Base-by-base conservation (phyloP, 108 stramenopile genomes). In the Stephanodiscus minutulus region DNA sequence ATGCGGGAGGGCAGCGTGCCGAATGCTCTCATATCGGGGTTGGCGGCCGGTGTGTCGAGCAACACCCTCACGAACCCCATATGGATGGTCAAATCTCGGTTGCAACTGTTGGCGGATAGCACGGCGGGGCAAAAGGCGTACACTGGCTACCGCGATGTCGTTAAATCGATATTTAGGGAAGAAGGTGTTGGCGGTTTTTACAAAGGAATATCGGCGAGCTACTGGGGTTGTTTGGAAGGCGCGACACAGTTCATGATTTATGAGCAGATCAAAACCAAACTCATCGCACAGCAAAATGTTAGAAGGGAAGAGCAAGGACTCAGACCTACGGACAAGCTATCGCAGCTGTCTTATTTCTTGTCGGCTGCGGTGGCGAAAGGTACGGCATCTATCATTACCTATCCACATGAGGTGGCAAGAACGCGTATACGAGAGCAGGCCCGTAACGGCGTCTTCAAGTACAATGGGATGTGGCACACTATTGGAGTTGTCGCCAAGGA, bases 321-420 rank as follows among this genome's bases (percentile, higher is more conserved):
- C 29, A 71, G 70, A 35, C 82, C 89, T 13, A 84, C 82, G 28
- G 76, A 90, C 28, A 77, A 88, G 56, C 78, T 97, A 22, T 83
- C 91, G 28, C 82, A 88, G 47, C 57, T 77, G 27, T 70, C 71
- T 18, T 88, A 88, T 68, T 93, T 97, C 53, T 82, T 81, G 55
- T 78, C 87, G 3, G 96, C 95, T 8, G 96, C 96, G 7, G 46
- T 80, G 50, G 88, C 94, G 43, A 97, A 97, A 85, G 74, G 85
- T 17, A 67, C 85, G 28, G 96, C 96, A 8, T 70, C 91, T 18
- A 77, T 92, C 17, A 65, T 82, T 28, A 95, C 96, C 5, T 98
- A 98, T 81, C 97, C 97, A 9, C 97, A 98, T 79, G 97, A 98
- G 72, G 97, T 98, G 21, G 94, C 95, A 21, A 83, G 97, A 28